Evolutionary conservation across 805 yeast genomes (phyloP), one percentile per base, ranked within the genome.

Genomic region (Peterozyma xylosa): DNA sequence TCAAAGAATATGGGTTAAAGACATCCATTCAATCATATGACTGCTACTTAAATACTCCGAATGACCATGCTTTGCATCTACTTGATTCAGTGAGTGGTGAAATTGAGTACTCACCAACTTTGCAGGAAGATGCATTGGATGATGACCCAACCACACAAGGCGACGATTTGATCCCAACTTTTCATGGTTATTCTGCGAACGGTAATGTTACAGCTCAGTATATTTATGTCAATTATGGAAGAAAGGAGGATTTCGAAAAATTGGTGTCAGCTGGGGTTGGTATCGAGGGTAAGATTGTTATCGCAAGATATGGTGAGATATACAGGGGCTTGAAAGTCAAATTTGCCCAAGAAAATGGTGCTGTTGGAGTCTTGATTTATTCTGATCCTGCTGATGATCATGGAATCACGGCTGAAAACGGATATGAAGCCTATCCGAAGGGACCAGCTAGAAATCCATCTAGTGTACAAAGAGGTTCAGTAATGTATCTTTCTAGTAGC

Each of bases 401-500:
- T 43, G 66, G 63, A 9, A 58, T 77, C 38, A 71, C 74, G 11
- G 72, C 68, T 18, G 70, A 68, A 33, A 74, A 80, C 46, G 88
- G 86, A 4, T 79, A 68, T 55, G 60, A 72, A 50, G 65, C 86
- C 2, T 85, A 85, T 52, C 95, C 93, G 2, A 58, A 76, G 2
- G 93, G 93, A 2, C 84, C 83, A 1, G 89, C 90, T 0, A 71
- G 93, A 49, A 79, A 85, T 56, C 90, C 90, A 33, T 75, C 83
- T 6, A 66, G 84, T 11, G 81, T 86, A 30, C 90, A 85, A 64
- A 70, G 93, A 52, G 93, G 93, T 1, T 78, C 86, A 37, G 85
- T 81, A 4, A 78, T 75, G 58, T 84, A 74, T 54, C 61, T 82
- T 30, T 71, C 84, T 4, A 59, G 58, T 39, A 64, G 69, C 3